Base-by-base conservation (phyloP, 2,329 filamentous ascomycete genomes). In the Clonostachys solani region DNA sequence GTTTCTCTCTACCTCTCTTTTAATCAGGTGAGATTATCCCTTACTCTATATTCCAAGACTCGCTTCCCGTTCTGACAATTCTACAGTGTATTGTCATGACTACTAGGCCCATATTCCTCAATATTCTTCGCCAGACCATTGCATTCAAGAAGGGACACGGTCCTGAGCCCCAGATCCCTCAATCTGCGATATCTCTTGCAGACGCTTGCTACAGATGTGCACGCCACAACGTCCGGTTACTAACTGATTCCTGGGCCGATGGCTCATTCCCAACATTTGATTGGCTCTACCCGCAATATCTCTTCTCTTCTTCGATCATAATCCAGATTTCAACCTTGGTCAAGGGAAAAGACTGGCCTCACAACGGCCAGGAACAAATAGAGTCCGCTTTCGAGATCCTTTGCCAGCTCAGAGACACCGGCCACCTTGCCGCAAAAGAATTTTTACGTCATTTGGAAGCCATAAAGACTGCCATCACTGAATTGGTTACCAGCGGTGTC, bases 221-320 rank as follows among this genome's bases (percentile, higher is more conserved):
- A 1, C 63, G 69, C 0, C 68, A 75, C 35, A 74, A 72, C 0
- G 65, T 65, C 41, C 62, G 63, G 0, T 56, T 75, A 0, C 56
- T 76, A 0, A 69, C 65, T 4, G 63, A 71, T 7, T 64, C 63
- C 12, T 76, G 73, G 73, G 66, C 73, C 3, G 65, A 72, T 33
- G 73, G 73, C 0, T 67, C 71, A 0, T 73, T 75, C 46, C 59
- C 66, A 1, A 74, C 66, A 0, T 73, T 75, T 42, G 73, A 74
- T 49, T 75, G 73, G 54, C 69, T 70, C 43, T 65, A 68, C 54
- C 67, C 68, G 0, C 70, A 74, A 42, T 74, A 73, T 38, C 65
- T 76, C 33, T 76, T 75, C 54, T 70, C 72, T 0, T 64, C 71
- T 0, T 62, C 69, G 3, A 72, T 66, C 0, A 64, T 74, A 6